phyloP scores from a whole-genome alignment of 169 alveolate genomes.

The Eimeria maxima region DNA sequence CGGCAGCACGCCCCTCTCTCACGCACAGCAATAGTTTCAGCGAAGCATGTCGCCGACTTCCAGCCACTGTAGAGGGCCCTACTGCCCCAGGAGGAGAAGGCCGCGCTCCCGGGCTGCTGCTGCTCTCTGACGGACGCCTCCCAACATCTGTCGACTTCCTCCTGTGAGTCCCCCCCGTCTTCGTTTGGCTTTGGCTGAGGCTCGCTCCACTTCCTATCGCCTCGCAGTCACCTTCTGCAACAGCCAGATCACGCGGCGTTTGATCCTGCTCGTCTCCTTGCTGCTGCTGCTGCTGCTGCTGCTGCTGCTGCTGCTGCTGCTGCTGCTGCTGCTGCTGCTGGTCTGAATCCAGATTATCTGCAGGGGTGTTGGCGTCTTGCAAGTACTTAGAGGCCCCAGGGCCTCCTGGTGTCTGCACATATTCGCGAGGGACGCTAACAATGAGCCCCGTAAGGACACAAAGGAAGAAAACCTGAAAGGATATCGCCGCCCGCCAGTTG shows the following conservation, averaged over 20 bases:
- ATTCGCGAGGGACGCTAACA: not conserved
- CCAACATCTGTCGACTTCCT: slow-evolving; percentile 3
- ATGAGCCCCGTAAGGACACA: slow-evolving; percentile 1
- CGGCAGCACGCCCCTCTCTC: not conserved
- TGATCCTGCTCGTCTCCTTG: slow-evolving; percentile 1
- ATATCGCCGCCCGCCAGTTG: slow-evolving; percentile 72
- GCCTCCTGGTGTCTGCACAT: slow-evolving; percentile 49
- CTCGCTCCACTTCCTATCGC: not conserved
- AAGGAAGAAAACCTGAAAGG: slow-evolving; percentile 32
- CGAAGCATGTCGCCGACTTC: not conserved
- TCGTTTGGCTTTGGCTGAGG: not conserved
- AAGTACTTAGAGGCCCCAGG: not conserved
- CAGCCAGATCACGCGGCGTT: not conserved
- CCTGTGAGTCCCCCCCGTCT: not conserved
- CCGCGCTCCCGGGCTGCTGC: slow-evolving; percentile 11
- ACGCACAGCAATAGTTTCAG: slow-evolving; percentile 10
- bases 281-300: too few species aligned
- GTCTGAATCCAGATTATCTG: not conserved
- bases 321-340: slow-evolving; percentile 30
- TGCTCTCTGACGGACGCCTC: slow-evolving; percentile 12
- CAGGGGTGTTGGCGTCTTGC: not conserved
- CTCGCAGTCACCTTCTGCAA: not conserved
- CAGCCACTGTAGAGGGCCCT: not conserved
- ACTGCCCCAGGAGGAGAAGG: not conserved
- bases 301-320: slow-evolving; percentile 44